These are phyloP conservation scores for Syncephalis plumigaleata DNA, from an alignment of 371 early-diverging fungal species.

Conservation along the genomic window DNA sequence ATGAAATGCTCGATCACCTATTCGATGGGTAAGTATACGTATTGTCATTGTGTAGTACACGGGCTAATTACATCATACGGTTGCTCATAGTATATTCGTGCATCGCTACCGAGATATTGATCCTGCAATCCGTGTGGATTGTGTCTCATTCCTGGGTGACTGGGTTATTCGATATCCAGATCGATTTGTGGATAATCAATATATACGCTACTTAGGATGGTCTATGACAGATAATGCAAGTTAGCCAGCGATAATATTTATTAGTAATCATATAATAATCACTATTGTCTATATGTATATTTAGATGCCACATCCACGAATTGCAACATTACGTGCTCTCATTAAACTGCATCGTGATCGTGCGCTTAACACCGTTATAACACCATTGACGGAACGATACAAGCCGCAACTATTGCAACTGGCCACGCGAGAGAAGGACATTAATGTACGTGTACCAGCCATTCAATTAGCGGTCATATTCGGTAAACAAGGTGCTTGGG, in stretches of 20 bases:
- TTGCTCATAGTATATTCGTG: slow-evolving; percentile 64
- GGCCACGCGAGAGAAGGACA: slow-evolving; percentile 60
- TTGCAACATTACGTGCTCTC: too few relatives aligned
- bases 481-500: slow-evolving; percentile 21
- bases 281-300: not conserved
- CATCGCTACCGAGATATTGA: slow-evolving; percentile 84
- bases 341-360: too few relatives aligned
- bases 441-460: slow-evolving; percentile 39
- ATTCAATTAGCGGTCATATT: slow-evolving; percentile 32
- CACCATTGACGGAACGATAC: slow-evolving; percentile 21
- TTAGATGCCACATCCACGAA: too few relatives aligned
- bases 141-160: slow-evolving; percentile 51
- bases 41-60: not conserved
- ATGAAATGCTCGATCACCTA: slow-evolving; percentile 30
- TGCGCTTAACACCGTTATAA: too few relatives aligned
- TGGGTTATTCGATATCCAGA: slow-evolving; percentile 59
- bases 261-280: too few relatives aligned
- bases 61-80: not conserved
- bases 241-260: too few relatives aligned
- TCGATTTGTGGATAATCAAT: slow-evolving; percentile 45
- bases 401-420: slow-evolving; percentile 62
- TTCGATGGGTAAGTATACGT: slow-evolving; percentile 30
- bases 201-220: slow-evolving; percentile 77
- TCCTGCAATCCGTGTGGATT: slow-evolving; percentile 65
- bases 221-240: slow-evolving; percentile 58